Conservation (phyloP, 2,329 filamentous ascomycete genomes). For the Chaetomium strumarium region DNA sequence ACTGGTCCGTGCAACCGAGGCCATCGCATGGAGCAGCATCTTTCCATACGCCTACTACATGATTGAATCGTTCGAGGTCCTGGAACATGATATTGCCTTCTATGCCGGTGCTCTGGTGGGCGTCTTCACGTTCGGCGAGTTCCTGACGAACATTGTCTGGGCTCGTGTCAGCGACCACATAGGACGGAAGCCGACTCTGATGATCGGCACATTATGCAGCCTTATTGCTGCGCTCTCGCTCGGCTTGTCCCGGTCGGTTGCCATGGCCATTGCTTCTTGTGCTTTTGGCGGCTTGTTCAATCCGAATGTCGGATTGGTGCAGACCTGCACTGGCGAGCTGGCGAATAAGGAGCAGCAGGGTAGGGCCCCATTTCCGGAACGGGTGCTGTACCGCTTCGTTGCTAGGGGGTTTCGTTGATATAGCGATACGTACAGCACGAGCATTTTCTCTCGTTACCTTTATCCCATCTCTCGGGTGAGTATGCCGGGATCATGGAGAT, state of each 20-base stretch:
- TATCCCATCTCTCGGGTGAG: constrained; percentile 13
- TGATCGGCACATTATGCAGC: constrained; percentile 3
- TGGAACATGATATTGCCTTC: constrained; percentile 9
- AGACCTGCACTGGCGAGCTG: constrained; percentile 11
- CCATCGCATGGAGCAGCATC: constrained; percentile 13
- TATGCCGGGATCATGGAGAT: no score
- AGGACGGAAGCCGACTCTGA: constrained; percentile 8
- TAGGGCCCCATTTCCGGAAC: no score
- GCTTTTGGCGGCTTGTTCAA: constrained; percentile 13
- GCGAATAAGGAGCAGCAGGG: constrained; percentile 13
- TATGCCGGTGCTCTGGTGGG: constrained; percentile 7
- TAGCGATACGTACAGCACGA: background rate
- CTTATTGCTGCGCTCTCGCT: background rate
- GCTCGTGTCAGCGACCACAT: constrained; percentile 11
- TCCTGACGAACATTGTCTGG: constrained; percentile 14
- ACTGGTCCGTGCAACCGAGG: constrained; percentile 10
- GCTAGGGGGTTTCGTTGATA: no score
- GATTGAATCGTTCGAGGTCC: constrained; percentile 11
- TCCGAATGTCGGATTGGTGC: constrained; percentile 14
- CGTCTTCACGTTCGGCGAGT: constrained; percentile 10
- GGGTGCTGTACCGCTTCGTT: no score
- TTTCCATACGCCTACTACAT: constrained; percentile 16
- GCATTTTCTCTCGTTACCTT: constrained; percentile 13
- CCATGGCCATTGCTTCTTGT: constrained; percentile 5
- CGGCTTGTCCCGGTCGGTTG: constrained; percentile 8